Conservation (phyloP, 352 stramenopile species). For the Globisporangium irregulare region DNA sequence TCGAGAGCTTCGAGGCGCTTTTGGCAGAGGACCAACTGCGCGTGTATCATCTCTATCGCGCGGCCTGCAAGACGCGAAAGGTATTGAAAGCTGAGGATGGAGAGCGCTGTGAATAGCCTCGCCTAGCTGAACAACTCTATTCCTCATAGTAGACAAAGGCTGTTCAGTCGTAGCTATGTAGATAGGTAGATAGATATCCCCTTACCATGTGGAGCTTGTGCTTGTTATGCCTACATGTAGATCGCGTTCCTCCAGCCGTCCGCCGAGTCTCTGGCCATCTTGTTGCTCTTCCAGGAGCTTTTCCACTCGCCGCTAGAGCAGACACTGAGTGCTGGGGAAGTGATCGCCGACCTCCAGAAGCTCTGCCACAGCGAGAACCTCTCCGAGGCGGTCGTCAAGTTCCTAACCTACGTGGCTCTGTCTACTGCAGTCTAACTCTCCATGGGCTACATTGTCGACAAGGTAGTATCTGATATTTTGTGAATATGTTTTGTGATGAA, state of each 20-base stretch:
- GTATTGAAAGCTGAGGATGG: neutral
- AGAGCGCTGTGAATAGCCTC: neutral
- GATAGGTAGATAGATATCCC: neutral
- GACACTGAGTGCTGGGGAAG: neutral
- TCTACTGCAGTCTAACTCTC: too few relatives aligned
- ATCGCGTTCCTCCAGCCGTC: slow-evolving; percentile 18
- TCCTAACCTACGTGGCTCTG: neutral
- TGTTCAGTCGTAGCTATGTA: neutral
- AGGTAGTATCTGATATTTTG: neutral
- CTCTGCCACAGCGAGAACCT: slow-evolving; percentile 1
- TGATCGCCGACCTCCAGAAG: neutral
- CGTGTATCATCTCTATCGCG: slow-evolving; percentile 14
- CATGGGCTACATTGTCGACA: neutral
- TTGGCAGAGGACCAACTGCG: slow-evolving; percentile 9
- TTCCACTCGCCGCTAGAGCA: slow-evolving; percentile 15
- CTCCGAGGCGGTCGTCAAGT: neutral
- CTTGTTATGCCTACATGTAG: slow-evolving; percentile 1
- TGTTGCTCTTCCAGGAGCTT: slow-evolving; percentile 23
- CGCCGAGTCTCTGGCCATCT: slow-evolving; percentile 9
- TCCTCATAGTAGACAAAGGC: neutral
- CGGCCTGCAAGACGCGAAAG: slow-evolving; percentile 14
- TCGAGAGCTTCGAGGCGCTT: slow-evolving; percentile 14
- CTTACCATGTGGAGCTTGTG: neutral
- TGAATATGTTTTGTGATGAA: neutral
- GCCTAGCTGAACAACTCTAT: neutral